phyloP scores from a whole-genome alignment of 768 basidiomycete genomes.

The Suillus americanus region DNA sequence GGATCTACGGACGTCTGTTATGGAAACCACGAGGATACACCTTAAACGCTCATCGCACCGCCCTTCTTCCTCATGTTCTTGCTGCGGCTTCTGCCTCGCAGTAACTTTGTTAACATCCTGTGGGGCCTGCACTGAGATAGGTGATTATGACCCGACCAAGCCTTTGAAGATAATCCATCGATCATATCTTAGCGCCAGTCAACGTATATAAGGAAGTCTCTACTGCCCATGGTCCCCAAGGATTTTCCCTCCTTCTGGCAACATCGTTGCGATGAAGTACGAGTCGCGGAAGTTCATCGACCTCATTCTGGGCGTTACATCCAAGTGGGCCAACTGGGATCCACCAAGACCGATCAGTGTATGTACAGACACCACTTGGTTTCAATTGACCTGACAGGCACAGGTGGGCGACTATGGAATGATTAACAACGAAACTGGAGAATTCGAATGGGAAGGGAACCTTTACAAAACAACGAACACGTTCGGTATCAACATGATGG shows the following conservation, averaged over 20 bases:
- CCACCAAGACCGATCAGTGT: slow-evolving; percentile 29
- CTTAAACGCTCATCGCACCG: background rate
- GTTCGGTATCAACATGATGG: background rate
- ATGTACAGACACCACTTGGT: background rate
- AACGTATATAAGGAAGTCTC: background rate
- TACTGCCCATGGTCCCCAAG: background rate
- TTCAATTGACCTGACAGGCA: background rate
- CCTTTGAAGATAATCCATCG: background rate
- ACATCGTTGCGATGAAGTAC: background rate
- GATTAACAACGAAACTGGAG: slow-evolving; percentile 19
- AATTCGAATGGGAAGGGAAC: slow-evolving; percentile 24
- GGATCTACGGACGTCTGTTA: background rate
- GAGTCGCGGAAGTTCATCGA: slow-evolving; percentile 32
- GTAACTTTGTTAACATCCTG: background rate
- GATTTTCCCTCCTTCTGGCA: background rate
- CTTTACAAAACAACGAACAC: background rate
- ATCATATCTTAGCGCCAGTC: background rate
- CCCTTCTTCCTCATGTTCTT: background rate
- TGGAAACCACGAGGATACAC: background rate
- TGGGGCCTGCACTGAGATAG: background rate
- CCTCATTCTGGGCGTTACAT: slow-evolving; percentile 27
- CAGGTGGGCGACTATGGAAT: slow-evolving; percentile 31
- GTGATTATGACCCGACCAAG: background rate
- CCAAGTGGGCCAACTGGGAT: slow-evolving; percentile 41
- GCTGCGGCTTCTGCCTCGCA: background rate